Conservation (phyloP, 2,329 filamentous ascomycete species). For the Fusarium burgessii region DNA sequence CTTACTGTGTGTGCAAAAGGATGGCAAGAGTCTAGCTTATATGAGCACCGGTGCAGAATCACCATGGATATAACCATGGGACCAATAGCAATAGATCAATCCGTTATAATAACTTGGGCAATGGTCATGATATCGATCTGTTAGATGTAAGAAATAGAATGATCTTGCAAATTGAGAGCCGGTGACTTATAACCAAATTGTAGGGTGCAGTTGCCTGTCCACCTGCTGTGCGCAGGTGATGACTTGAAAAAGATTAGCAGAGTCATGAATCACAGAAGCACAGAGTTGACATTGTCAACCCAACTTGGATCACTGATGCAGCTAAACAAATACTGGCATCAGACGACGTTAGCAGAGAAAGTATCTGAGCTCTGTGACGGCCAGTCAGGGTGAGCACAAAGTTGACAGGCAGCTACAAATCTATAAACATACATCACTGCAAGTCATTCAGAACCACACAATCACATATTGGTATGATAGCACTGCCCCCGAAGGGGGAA, state of each 20-base stretch:
- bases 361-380: not conserved
- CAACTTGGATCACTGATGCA: not conserved
- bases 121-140: too few species aligned
- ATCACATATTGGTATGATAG: not conserved
- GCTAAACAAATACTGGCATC: not conserved
- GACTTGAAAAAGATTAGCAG: not conserved
- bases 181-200: not conserved
- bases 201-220: not conserved
- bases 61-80: too few species aligned
- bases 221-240: not conserved
- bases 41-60: too few species aligned
- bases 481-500: not conserved
- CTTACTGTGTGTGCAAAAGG: too few species aligned
- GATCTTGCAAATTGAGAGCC: not conserved
- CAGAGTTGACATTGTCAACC: not conserved
- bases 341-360: not conserved
- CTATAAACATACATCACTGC: not conserved
- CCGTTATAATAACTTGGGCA: not conserved
- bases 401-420: not conserved
- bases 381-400: not conserved
- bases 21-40: too few species aligned
- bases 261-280: not conserved
- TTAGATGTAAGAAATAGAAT: not conserved
- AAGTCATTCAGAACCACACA: not conserved
- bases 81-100: too few species aligned